Evolutionary conservation across 2,329 filamentous ascomycete genomes (phyloP), one percentile per base, ranked within the genome.

Genomic region (Talaromyces marneffei): DNA sequence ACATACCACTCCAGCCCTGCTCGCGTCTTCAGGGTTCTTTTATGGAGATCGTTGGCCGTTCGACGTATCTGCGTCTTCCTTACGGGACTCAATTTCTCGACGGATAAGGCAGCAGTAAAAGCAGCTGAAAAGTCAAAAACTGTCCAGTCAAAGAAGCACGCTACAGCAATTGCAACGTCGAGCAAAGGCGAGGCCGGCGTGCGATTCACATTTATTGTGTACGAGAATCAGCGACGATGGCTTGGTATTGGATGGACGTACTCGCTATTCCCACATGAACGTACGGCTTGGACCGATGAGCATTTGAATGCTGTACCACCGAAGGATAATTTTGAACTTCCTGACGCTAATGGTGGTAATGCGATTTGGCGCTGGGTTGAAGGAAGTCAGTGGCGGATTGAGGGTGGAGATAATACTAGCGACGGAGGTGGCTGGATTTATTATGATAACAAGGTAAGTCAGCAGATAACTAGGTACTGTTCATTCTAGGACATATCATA

Each of bases 171-270:
- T 33, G 77, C 79, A 16, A 79, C 80, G 12, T 79, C 80, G 20
- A 73, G 69, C 57, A 72, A 78, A 64, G 69, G 75, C 65, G 87
- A 89, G 4, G 85, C 91, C 0, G 92, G 92, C 1, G 90, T 99
- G 14, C 90, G 92, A 48, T 99, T 99, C 70, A 99, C 94, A 0
- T 99, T 99, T 65, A 92, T 94, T 53, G 82, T 99, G 2, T 97
- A 92, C 70, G 94, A 99, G 74, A 99, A 99, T 68, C 94, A 99
- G 75, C 85, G 94, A 44, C 85, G 94, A 57, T 99, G 94, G 94
- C 79, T 99, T 3, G 93, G 92, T 1, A 83, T 99, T 12, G 94
- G 94, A 0, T 99, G 94, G 92, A 97, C 94, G 0, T 88, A 88
- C 2, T 95, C 88, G 40, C 80, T 99, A 64, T 91, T 99, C 66